A percentile compares a stretch with the other conserved stretches of the same genome.
Conservation (phyloP, 2,329 filamentous ascomycete genomes). For the Chaetomiaceae sp. region DNA sequence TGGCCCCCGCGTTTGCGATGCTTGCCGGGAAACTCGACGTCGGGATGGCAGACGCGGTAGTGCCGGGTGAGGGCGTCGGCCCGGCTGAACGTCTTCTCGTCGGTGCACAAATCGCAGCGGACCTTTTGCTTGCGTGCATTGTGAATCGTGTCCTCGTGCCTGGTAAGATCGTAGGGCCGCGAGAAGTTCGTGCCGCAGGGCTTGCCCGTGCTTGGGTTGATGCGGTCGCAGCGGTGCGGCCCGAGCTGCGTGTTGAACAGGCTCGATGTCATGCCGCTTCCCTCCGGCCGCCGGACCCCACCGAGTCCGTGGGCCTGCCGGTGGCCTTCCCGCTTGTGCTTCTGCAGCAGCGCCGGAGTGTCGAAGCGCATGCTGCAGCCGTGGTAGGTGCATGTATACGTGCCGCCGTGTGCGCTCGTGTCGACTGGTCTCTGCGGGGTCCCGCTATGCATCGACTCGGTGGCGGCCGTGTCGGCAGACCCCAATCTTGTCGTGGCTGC, state of each 20-base stretch:
- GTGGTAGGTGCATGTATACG: constrained; percentile 95
- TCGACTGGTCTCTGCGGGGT: constrained; percentile 51
- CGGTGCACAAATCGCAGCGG: constrained; percentile 84
- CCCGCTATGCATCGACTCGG: constrained; percentile 30
- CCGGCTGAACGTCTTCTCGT: constrained; percentile 95
- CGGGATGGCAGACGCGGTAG: constrained; percentile 89
- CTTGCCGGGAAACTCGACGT: constrained; percentile 74
- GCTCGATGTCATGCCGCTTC: constrained; percentile 44
- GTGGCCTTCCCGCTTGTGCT: constrained; percentile 93
- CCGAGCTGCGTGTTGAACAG: constrained; percentile 82
- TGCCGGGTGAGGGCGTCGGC: constrained; percentile 93
- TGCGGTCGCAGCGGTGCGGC: constrained; percentile 86
- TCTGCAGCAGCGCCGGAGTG: constrained; percentile 79
- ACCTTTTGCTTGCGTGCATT: constrained; percentile 93
- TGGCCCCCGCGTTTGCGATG: constrained; percentile 38
- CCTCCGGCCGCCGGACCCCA: constrained; percentile 30
- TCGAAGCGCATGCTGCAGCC: constrained; percentile 87
- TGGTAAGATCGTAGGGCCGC: constrained; percentile 89
- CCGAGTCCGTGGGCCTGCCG: constrained; percentile 61
- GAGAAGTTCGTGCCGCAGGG: constrained; percentile 94
- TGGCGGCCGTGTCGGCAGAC: constrained; percentile 40
- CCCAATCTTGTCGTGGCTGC: constrained; percentile 39
- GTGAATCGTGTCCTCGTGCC: constrained; percentile 97
- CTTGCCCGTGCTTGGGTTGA: constrained; percentile 93
- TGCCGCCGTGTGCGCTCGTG: constrained; percentile 72